Evolutionary conservation across 75 land plant species (phyloP).

Genomic region (Sequoia sempervirens): DNA sequence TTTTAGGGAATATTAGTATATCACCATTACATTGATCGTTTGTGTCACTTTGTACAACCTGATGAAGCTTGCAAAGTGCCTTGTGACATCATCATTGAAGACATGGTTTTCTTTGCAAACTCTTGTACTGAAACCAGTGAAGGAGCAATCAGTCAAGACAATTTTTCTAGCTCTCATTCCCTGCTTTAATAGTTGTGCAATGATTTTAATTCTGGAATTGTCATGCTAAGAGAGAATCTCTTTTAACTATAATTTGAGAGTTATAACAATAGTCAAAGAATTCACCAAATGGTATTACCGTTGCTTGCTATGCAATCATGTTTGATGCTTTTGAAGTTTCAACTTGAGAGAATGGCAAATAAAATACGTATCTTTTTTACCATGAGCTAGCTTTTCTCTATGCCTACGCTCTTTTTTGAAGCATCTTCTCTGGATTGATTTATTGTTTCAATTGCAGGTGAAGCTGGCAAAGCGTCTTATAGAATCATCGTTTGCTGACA

Average conservation of each 20-base stretch:
- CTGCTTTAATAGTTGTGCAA: neutral
- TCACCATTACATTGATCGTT: neutral
- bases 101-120: slow-evolving; percentile 77
- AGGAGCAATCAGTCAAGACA: slow-evolving; percentile 62
- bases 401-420: neutral
- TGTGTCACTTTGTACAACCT: slow-evolving; percentile 29
- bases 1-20: neutral
- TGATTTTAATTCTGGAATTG: neutral
- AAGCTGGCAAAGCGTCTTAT: slow-evolving; percentile 77
- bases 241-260: neutral
- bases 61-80: slow-evolving; percentile 73
- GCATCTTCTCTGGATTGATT: neutral
- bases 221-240: neutral
- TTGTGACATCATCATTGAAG: slow-evolving; percentile 73
- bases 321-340: neutral
- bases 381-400: neutral
- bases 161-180: neutral
- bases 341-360: neutral
- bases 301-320: neutral
- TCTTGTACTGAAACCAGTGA: slow-evolving; percentile 94
- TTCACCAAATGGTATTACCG: neutral
- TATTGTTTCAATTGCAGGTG: slow-evolving; percentile 41
- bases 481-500: slow-evolving; percentile 77
- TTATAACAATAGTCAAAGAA: neutral
- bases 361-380: neutral